These are phyloP conservation scores for Cynara cardunculus DNA, from an alignment of 129 eudicot species.

Conservation along the genomic window DNA sequence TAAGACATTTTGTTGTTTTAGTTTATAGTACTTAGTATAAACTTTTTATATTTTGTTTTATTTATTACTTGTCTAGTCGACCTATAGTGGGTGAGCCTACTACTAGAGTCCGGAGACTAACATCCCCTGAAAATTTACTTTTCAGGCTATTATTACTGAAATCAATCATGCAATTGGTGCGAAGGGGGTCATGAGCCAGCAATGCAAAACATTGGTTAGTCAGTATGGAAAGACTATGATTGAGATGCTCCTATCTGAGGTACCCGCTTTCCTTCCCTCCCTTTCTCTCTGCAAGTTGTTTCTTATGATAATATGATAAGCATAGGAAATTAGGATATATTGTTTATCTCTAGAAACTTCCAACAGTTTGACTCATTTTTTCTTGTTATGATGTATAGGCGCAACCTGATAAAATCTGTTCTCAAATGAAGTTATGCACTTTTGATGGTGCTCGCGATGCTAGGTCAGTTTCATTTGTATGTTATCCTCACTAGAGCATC, in stretches of 20 bases:
- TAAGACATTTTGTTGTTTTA: not conserved
- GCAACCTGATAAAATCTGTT: slow-evolving; percentile 71
- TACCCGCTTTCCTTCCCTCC: slow-evolving; percentile 18
- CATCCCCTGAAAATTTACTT: not conserved
- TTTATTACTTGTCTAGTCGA: not conserved
- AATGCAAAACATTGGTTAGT: slow-evolving; percentile 82
- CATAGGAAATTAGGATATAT: not conserved
- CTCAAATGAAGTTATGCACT: slow-evolving; percentile 75
- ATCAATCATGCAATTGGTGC: slow-evolving; percentile 98
- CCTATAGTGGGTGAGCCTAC: not conserved
- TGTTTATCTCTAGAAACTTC: not conserved
- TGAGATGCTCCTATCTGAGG: slow-evolving; percentile 77
- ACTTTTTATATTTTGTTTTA: not conserved
- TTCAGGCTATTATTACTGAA: slow-evolving; percentile 67
- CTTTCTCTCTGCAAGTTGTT: not conserved
- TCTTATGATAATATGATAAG: not conserved
- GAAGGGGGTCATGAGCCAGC: slow-evolving; percentile 87
- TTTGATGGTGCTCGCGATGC: slow-evolving; percentile 57
- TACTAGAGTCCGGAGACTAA: not conserved
- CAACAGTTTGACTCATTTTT: not conserved
- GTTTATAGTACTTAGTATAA: not conserved
- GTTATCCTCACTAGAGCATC: not conserved
- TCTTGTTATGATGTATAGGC: slow-evolving; percentile 40
- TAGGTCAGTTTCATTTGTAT: slow-evolving; percentile 47
- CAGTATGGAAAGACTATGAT: slow-evolving; percentile 74